Evolutionary conservation across 1,284 basidiomycete genomes (phyloP).

Genomic region (Ustilago crameri): DNA sequence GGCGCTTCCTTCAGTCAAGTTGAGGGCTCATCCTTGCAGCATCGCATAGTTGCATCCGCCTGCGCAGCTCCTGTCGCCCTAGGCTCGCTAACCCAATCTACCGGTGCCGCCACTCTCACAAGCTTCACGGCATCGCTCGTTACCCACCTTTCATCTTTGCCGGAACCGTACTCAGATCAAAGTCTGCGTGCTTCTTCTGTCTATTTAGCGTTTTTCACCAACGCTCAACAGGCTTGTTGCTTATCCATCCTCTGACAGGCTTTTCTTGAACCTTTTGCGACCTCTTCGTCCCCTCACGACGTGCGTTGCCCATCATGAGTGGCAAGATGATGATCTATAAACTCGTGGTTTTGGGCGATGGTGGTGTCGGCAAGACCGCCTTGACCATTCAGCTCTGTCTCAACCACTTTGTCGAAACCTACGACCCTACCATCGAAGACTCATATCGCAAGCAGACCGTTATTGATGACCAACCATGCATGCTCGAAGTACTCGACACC

Average conservation of each 20-base stretch:
- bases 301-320: slow-evolving; percentile 37
- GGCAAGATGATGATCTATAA: slow-evolving; percentile 73
- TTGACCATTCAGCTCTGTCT: slow-evolving; percentile 77
- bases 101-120: no score
- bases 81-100: no score
- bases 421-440: slow-evolving; percentile 69
- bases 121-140: no score
- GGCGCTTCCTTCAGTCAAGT: no score
- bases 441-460: slow-evolving; percentile 69
- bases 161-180: no score
- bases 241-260: background rate
- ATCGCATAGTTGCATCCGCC: no score
- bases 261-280: background rate
- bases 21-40: no score
- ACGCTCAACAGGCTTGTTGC: background rate
- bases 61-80: no score
- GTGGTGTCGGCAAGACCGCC: slow-evolving; percentile 97
- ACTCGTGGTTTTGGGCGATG: slow-evolving; percentile 94
- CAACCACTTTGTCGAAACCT: slow-evolving; percentile 64
- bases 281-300: background rate
- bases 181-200: no score
- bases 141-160: no score
- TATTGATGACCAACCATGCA: slow-evolving; percentile 69
- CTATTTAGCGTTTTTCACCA: background rate
- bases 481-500: slow-evolving; percentile 86